Percentiles rank a stretch among this genome's conserved stretches.
Conservation (phyloP, 139 green algal genomes). For the Coelastrella sp. region DNA sequence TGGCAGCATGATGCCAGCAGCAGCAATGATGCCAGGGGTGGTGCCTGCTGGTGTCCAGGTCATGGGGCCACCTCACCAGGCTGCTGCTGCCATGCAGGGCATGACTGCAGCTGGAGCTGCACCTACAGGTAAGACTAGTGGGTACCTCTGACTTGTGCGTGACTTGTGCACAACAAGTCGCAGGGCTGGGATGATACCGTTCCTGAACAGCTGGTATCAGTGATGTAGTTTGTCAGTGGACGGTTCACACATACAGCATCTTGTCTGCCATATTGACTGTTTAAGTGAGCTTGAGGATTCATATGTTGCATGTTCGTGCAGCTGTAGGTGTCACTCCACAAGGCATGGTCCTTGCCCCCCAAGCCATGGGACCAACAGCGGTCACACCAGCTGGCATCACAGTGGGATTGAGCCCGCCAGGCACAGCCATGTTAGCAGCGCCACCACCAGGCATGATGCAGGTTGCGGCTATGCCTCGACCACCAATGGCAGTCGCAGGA, state of each 20-base stretch:
- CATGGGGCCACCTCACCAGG: background rate
- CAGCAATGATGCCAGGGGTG: background rate
- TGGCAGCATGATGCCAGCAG: constrained; percentile 22
- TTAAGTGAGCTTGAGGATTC: too few relatives aligned
- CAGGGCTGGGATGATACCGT: background rate
- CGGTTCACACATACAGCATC: background rate
- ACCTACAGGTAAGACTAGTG: background rate
- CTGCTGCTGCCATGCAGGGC: background rate
- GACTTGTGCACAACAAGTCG: too few relatives aligned
- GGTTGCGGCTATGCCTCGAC: background rate
- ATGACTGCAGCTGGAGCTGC: constrained; percentile 3
- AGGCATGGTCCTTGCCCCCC: background rate
- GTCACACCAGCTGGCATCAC: background rate
- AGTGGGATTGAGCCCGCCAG: background rate
- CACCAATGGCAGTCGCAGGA: constrained; percentile 27
- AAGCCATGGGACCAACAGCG: background rate
- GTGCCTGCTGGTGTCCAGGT: background rate
- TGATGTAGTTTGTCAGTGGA: background rate
- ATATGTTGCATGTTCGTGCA: background rate
- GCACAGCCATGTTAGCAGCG: constrained; percentile 8
- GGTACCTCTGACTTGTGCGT: too few relatives aligned
- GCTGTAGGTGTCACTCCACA: background rate
- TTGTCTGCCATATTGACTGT: background rate
- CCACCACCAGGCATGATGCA: constrained; percentile 28
- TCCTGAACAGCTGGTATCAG: background rate